Percentiles rank a stretch among this genome's conserved stretches.
Evolutionary conservation across 2,329 filamentous ascomycete genomes (phyloP).

Genomic region (Ophiostoma australiae): DNA sequence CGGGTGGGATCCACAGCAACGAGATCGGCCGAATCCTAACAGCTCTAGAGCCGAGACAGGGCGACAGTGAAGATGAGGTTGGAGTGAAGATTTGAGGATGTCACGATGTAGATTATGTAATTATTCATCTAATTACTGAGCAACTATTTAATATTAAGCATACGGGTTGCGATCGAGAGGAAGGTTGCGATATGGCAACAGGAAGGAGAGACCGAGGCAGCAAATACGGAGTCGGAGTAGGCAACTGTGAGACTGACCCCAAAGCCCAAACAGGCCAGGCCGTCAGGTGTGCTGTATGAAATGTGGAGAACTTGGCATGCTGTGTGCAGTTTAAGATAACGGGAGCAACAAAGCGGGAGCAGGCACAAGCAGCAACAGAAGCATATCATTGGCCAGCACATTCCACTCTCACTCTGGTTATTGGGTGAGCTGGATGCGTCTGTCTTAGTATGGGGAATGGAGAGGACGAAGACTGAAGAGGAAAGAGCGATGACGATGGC

Average conservation of each 20-base stretch:
- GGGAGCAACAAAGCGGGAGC: slow-evolving; percentile 4
- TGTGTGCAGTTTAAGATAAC: not conserved
- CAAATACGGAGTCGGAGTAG: not conserved
- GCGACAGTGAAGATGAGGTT: not conserved
- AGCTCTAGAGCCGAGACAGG: no score
- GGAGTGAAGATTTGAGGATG: not conserved
- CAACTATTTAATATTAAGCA: not conserved
- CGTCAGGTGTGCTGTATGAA: not conserved
- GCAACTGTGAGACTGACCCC: slow-evolving; percentile 1
- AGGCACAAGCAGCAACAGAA: slow-evolving; percentile 1
- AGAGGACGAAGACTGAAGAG: not conserved
- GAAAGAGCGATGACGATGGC: slow-evolving; percentile 4
- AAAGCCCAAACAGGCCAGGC: not conserved
- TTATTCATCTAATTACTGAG: not conserved
- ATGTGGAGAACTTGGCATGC: slow-evolving; percentile 8
- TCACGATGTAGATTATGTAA: not conserved
- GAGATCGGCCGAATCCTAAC: slow-evolving; percentile 13
- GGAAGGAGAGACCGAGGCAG: slow-evolving; percentile 1
- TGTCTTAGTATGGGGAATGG: slow-evolving; percentile 6
- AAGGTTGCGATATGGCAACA: not conserved
- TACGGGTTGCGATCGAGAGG: not conserved
- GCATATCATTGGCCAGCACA: not conserved
- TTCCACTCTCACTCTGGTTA: not conserved
- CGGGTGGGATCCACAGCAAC: slow-evolving; percentile 22
- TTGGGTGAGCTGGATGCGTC: not conserved